phyloP scores from a whole-genome alignment of 495 filamentous ascomycete species.

The Neurospora africana region DNA sequence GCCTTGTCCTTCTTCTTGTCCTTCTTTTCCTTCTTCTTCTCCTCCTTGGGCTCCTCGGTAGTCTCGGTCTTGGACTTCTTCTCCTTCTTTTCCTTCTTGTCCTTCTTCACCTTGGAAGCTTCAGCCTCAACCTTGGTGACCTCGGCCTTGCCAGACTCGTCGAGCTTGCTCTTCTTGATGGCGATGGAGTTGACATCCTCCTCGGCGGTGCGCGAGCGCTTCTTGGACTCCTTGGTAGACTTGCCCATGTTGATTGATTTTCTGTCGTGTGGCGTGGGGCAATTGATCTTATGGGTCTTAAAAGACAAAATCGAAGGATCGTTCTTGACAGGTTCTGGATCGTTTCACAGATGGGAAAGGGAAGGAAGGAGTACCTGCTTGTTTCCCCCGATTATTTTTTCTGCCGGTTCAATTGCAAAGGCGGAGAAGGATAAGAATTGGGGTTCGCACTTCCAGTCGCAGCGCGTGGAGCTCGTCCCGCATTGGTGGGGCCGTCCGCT shows the following conservation, averaged over 20 bases:
- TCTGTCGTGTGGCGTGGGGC: not conserved
- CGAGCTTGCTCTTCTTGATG: constrained; percentile 25
- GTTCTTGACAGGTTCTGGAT: not conserved
- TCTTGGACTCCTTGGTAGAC: constrained; percentile 15
- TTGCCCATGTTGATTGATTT: constrained; percentile 13
- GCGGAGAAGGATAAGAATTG: not conserved
- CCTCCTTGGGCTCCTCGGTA: constrained; percentile 17
- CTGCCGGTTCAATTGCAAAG: not conserved
- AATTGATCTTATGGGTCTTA: not conserved
- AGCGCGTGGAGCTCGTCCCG: not conserved
- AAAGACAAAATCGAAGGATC: not conserved
- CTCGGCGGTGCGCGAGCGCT: constrained; percentile 21
- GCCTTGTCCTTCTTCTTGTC: constrained; percentile 31
- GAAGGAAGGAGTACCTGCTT: not conserved
- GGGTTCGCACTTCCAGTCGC: not conserved
- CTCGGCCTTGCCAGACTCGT: constrained; percentile 23
- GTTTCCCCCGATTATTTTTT: not conserved
- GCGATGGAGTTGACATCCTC: constrained; percentile 17
- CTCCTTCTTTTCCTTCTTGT: constrained; percentile 18
- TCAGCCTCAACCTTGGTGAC: constrained; percentile 32
- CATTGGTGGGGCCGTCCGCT: not conserved
- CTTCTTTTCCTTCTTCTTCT: constrained; percentile 35
- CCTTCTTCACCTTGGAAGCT: constrained; percentile 22
- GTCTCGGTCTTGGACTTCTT: constrained; percentile 20
- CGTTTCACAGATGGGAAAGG: not conserved